A percentile compares a stretch with the other conserved stretches of the same genome.
These are phyloP conservation scores for Toxoplasma gondii DNA, from an alignment of 169 alveolate species.

Conservation along the genomic window DNA sequence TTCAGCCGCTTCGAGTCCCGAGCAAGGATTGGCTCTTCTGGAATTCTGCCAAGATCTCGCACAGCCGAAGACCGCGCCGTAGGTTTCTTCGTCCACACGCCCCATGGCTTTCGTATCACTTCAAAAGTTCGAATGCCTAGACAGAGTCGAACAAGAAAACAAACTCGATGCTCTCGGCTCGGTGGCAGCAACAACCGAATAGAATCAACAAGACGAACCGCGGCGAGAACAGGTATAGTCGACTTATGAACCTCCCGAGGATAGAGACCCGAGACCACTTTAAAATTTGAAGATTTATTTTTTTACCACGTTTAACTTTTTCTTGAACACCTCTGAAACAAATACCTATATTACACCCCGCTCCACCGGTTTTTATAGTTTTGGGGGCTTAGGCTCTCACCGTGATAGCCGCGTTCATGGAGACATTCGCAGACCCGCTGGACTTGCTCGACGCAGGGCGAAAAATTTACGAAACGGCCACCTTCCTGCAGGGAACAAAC, in stretches of 20 bases:
- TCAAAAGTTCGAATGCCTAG: slow-evolving; percentile 5
- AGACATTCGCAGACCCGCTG: slow-evolving; percentile 65
- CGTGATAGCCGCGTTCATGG: background rate
- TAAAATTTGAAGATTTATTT: too few species aligned
- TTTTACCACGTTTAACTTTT: too few species aligned
- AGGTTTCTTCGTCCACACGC: slow-evolving; percentile 38
- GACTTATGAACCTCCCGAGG: background rate
- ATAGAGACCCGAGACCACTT: too few species aligned
- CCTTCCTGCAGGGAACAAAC: slow-evolving; percentile 61
- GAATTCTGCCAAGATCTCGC: too few species aligned
- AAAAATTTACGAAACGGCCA: slow-evolving; percentile 82
- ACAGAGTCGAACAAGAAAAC: background rate
- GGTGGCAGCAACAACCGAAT: background rate
- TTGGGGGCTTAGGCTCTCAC: background rate
- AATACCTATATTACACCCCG: background rate
- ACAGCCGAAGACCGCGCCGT: background rate
- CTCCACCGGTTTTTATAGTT: background rate
- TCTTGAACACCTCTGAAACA: too few species aligned
- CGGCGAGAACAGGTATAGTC: background rate
- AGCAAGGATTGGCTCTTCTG: too few species aligned
- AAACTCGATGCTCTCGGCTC: background rate
- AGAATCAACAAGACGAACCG: background rate
- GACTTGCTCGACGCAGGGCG: slow-evolving; percentile 87
- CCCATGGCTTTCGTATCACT: slow-evolving; percentile 16
- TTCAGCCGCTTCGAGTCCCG: background rate